phyloP scores from a whole-genome alignment of 169 alveolate species.

The Babesia gibsoni region DNA sequence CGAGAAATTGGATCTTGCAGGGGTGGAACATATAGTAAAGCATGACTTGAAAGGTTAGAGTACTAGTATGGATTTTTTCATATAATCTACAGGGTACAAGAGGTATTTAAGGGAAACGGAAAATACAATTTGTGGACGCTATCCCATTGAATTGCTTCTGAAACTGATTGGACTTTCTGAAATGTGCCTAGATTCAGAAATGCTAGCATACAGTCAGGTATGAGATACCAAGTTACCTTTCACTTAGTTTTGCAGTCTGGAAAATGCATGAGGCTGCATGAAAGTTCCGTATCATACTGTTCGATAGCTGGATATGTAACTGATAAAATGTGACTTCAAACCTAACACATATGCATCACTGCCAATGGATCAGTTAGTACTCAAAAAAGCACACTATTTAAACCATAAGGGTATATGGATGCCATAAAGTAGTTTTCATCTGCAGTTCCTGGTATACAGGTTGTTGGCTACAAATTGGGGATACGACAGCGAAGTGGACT shows the following conservation, averaged over 20 bases:
- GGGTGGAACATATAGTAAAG: slow-evolving; percentile 73
- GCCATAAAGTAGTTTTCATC: no score
- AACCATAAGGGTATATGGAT: not conserved
- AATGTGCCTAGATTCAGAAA: slow-evolving; percentile 51
- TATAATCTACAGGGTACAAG: slow-evolving; percentile 64
- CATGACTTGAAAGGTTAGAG: slow-evolving; percentile 64
- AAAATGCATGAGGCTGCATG: slow-evolving; percentile 64
- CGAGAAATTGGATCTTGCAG: slow-evolving; percentile 79
- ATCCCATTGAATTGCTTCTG: slow-evolving; percentile 87
- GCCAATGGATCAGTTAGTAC: not conserved
- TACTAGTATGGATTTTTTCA: not conserved
- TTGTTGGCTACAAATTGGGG: no score
- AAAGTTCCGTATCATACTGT: slow-evolving; percentile 89
- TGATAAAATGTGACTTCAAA: not conserved
- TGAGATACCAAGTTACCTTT: not conserved
- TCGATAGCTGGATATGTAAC: slow-evolving; percentile 62
- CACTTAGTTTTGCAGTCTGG: slow-evolving; percentile 61
- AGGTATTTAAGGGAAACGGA: slow-evolving; percentile 83
- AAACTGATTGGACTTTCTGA: slow-evolving; percentile 19
- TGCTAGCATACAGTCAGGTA: slow-evolving; percentile 75
- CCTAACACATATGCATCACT: slow-evolving; percentile 3
- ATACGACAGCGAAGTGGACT: no score
- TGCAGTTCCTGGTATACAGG: no score
- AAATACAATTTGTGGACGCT: slow-evolving; percentile 94
- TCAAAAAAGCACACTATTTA: not conserved